Evolutionary conservation across 345 rosid genomes (phyloP), one percentile per base, ranked within the genome.

Genomic region (Salix exigua): DNA sequence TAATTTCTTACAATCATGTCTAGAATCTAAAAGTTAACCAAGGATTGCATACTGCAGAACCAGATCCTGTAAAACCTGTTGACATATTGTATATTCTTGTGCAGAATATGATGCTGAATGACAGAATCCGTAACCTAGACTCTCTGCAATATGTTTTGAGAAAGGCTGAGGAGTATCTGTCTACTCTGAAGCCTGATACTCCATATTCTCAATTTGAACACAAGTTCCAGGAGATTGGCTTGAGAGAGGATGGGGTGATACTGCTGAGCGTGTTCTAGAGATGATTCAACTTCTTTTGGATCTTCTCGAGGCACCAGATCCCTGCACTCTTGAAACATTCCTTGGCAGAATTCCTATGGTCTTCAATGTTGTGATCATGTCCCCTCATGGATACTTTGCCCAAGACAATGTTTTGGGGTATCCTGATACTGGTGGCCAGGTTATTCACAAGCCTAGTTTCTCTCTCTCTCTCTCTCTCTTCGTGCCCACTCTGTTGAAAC

Each of bases 401-500:
- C 98, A 92, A 75, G 97, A 92, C 89, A 84, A 94, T 74, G 98
- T 94, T 73, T 87, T 94, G 83, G 98, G 98, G 9, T 94, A 91
- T 85, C 98, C 98, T 13, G 98, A 94, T 82, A 94, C 98, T 1
- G 98, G 98, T 72, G 98, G 98, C 80, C 98, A 94, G 94, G 98
- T 92, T 53, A 80, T 28, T 58, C 75, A 23, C 68, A 18, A 66
- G 71, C 77, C 53, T 61, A 38, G 30, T 44, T 42, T 26, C 0
- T 4, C 0, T n/a, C 4, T 33, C 1, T 5, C 7, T n/a, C 16
- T 42, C 50, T 33, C 19, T 81, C 44, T 35, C 25, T 14, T 70
- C 23, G 5, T 38, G 58, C 68, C 30, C 26, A 7, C 17, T 19
- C n/a, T 7, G 10, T 37, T 51, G 67, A 13, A 61, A 26, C 38